Evolutionary conservation across 2,329 filamentous ascomycete genomes (phyloP).

Genomic region (Nothopassalora personata): DNA sequence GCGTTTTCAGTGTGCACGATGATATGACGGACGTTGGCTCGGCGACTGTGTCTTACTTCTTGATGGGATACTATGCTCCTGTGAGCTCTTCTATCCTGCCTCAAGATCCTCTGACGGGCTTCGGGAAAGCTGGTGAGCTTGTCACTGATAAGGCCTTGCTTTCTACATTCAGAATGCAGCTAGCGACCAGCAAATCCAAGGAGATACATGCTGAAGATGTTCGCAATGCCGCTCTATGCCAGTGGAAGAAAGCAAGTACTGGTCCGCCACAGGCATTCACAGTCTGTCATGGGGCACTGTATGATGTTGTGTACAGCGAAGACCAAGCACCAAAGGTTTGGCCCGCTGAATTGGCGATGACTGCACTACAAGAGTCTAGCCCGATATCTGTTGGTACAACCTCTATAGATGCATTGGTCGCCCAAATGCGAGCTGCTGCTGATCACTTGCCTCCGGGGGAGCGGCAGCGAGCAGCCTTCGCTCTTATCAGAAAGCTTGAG

Average conservation of each 20-base stretch:
- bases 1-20: constrained; percentile 11
- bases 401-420: constrained; percentile 2
- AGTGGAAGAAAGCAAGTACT: background rate
- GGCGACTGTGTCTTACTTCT: constrained; percentile 10
- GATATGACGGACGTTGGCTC: constrained; percentile 5
- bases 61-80: constrained; percentile 10
- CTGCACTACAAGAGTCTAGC: background rate
- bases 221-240: background rate
- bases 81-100: background rate
- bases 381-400: constrained; percentile 10
- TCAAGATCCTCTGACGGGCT: background rate
- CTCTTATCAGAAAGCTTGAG: constrained; percentile 2
- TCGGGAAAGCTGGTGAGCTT: background rate
- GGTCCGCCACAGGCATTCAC: no score
- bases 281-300: constrained; percentile 9
- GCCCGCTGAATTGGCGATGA: background rate
- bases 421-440: constrained; percentile 5
- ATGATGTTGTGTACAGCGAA: constrained; percentile 3
- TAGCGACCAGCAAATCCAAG: background rate
- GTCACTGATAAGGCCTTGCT: background rate
- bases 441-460: background rate
- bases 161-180: background rate
- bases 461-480: background rate
- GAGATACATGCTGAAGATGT: background rate
- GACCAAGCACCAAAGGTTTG: background rate